phyloP scores from a whole-genome alignment of 164 flowering plant genomes.

The Nymphaea colorata region DNA sequence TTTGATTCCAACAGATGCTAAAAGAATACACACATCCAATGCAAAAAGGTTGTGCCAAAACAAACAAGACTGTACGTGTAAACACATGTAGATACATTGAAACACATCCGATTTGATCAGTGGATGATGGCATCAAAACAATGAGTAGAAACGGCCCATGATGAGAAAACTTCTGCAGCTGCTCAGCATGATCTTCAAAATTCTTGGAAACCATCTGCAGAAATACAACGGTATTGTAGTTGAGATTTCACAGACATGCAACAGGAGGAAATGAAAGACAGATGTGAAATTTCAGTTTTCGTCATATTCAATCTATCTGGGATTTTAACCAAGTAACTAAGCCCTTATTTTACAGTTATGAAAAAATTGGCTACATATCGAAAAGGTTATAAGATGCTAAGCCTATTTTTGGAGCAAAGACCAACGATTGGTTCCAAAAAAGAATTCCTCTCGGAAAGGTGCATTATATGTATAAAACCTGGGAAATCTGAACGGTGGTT shows the following conservation, averaged over 20 bases:
- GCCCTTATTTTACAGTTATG: conserved; percentile 66
- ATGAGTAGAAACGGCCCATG: conserved; percentile 86
- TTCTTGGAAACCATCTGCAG: conserved; percentile 94
- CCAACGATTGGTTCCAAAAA: too few species aligned
- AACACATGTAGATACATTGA: not conserved
- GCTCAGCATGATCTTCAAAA: conserved; percentile 98
- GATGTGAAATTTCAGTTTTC: not conserved
- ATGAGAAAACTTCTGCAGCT: conserved; percentile 90
- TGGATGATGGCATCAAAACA: conserved; percentile 86
- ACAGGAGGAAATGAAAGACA: not conserved
- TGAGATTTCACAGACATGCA: not conserved
- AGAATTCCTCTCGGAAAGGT: too few species aligned
- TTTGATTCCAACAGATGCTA: too few species aligned
- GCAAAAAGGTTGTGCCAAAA: too few species aligned
- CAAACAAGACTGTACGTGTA: not conserved
- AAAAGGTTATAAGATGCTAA: too few species aligned
- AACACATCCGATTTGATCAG: conserved; percentile 71
- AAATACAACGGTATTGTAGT: not conserved
- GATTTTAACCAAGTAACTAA: conserved; percentile 94
- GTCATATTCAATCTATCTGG: conserved; percentile 61
- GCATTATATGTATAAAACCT: too few species aligned
- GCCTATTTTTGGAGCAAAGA: too few species aligned
- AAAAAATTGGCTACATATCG: too few species aligned
- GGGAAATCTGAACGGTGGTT: too few species aligned
- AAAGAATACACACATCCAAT: too few species aligned